Percentiles rank a stretch among this genome's conserved stretches.
These are phyloP conservation scores for Cyberlindnera sargentensis DNA, from an alignment of 805 yeast species.

Conservation along the genomic window DNA sequence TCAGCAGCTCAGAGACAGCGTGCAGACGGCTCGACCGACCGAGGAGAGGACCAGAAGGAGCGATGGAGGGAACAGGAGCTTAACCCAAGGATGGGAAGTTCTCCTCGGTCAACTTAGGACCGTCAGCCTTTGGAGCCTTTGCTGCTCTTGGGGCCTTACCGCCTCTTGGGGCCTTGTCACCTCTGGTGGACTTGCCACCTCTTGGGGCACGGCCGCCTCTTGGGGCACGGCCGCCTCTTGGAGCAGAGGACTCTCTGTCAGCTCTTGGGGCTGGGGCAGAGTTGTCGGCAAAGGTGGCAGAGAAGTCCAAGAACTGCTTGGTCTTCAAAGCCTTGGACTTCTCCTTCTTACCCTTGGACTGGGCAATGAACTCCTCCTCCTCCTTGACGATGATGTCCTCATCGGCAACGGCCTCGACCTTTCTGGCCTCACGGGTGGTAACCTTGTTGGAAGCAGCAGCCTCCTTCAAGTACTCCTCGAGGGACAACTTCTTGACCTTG, in stretches of 20 bases:
- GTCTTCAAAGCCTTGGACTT: slow-evolving; percentile 75
- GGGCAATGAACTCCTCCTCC: slow-evolving; percentile 50
- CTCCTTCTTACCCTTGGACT: slow-evolving; percentile 59
- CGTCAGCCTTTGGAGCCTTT: slow-evolving; percentile 27
- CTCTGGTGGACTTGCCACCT: slow-evolving; percentile 14
- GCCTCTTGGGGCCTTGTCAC: slow-evolving; percentile 11
- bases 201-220: slow-evolving; percentile 17
- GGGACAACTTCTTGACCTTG: slow-evolving; percentile 56
- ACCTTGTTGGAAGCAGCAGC: slow-evolving; percentile 48
- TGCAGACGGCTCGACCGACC: too few species aligned
- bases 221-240: slow-evolving; percentile 26
- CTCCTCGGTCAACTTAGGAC: slow-evolving; percentile 29
- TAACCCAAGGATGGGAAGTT: slow-evolving; percentile 69
- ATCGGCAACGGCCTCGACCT: slow-evolving; percentile 31
- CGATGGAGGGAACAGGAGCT: slow-evolving; percentile 1
- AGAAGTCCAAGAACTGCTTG: slow-evolving; percentile 70
- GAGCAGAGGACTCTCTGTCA: slow-evolving; percentile 27
- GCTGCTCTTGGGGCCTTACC: slow-evolving; percentile 8
- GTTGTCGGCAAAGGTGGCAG: slow-evolving; percentile 63
- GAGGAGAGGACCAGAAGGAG: too few species aligned
- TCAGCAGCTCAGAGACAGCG: too few species aligned
- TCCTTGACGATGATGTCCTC: slow-evolving; percentile 61
- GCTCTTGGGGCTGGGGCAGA: slow-evolving; percentile 27
- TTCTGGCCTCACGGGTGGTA: slow-evolving; percentile 30
- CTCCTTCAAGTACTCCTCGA: slow-evolving; percentile 82